Evolutionary conservation across 495 filamentous ascomycete species (phyloP).

Genomic region (Penicillium cosmopolitanum): DNA sequence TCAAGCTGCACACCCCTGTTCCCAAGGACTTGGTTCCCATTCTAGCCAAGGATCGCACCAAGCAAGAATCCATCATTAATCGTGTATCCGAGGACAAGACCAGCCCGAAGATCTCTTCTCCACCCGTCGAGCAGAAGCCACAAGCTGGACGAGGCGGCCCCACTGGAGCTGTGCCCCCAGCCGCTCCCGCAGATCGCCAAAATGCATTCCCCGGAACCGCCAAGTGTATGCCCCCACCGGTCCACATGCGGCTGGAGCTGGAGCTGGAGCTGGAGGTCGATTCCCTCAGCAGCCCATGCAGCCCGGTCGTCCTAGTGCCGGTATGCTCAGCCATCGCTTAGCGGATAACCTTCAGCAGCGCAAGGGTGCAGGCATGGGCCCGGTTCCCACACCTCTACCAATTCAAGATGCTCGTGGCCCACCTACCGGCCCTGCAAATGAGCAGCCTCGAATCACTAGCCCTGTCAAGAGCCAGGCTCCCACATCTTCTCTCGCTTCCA

Average conservation of each 20-base stretch:
- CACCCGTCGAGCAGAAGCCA: slow-evolving; percentile 41
- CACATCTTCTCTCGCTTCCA: slow-evolving; percentile 57
- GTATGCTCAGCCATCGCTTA: slow-evolving; percentile 57
- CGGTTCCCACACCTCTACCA: slow-evolving; percentile 58
- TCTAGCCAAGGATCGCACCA: slow-evolving; percentile 89
- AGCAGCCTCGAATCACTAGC: slow-evolving; percentile 46
- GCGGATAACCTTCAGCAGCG: slow-evolving; percentile 60
- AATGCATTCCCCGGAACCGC: slow-evolving; percentile 40
- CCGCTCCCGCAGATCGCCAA: slow-evolving; percentile 47
- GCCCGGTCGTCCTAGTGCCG: slow-evolving; percentile 44
- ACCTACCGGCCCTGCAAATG: slow-evolving; percentile 52
- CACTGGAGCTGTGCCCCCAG: slow-evolving; percentile 36
- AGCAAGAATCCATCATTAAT: slow-evolving; percentile 90
- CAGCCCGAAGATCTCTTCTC: slow-evolving; percentile 37
- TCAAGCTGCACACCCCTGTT: slow-evolving; percentile 90
- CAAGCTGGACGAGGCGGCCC: slow-evolving; percentile 34
- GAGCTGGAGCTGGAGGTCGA: slow-evolving; percentile 35
- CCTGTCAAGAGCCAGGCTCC: slow-evolving; percentile 53
- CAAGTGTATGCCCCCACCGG: slow-evolving; percentile 52
- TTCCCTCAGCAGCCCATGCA: slow-evolving; percentile 48
- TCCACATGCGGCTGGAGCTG: slow-evolving; percentile 42
- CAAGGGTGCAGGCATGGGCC: slow-evolving; percentile 48
- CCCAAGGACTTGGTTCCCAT: slow-evolving; percentile 92
- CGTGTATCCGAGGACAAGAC: slow-evolving; percentile 73
- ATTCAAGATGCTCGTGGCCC: slow-evolving; percentile 55